Conservation (phyloP, 2,329 filamentous ascomycete genomes). For the Ophiosphaerella korrae region DNA sequence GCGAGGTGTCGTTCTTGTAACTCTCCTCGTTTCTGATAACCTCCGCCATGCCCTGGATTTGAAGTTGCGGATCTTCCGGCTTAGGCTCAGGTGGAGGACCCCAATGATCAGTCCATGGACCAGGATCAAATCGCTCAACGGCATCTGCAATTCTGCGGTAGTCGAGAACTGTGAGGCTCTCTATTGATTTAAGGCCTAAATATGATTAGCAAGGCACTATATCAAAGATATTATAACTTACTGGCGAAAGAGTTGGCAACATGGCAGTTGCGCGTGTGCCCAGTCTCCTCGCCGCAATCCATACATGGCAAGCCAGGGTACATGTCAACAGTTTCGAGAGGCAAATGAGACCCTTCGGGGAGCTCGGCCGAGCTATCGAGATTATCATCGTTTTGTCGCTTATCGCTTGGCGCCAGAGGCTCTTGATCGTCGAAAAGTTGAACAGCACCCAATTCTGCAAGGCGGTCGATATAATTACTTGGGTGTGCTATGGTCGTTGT, state of each 20-base stretch:
- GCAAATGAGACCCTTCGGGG: neutral
- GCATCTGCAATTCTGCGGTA: constrained; percentile 17
- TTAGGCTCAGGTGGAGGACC: constrained; percentile 5
- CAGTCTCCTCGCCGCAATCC: constrained; percentile 24
- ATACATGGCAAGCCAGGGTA: constrained; percentile 26
- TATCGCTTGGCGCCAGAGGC: no score
- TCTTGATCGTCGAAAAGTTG: no score
- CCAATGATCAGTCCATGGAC: constrained; percentile 29
- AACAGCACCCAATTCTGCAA: no score
- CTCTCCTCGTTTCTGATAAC: constrained; percentile 24
- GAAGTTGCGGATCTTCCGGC: constrained; percentile 6
- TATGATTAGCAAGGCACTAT: neutral
- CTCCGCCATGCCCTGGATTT: constrained; percentile 19
- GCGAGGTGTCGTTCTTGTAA: constrained; percentile 15
- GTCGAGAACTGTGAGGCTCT: constrained; percentile 15
- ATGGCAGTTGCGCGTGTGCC: constrained; percentile 21
- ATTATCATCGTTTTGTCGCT: neutral
- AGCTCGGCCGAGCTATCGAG: neutral
- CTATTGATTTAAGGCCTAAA: constrained; percentile 11
- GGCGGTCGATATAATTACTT: no score
- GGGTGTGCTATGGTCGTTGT: no score
- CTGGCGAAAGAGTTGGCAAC: constrained; percentile 30
- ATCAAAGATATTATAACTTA: constrained; percentile 12
- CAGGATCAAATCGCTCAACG: constrained; percentile 29
- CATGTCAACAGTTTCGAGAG: neutral